Conservation (phyloP, 306 rosid genomes). For the Arachis stenosperma region DNA sequence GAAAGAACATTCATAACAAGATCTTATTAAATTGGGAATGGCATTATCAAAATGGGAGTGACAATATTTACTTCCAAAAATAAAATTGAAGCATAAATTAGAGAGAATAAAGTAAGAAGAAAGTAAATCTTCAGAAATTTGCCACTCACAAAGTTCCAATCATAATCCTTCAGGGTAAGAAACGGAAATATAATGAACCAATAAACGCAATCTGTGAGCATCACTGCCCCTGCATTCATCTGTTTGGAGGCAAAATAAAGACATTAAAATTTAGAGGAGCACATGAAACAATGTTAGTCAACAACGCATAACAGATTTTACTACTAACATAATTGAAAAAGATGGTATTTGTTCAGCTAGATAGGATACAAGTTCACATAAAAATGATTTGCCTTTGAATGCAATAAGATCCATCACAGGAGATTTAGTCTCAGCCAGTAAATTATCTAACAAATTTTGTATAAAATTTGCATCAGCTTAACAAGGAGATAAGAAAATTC, state of each 20-base stretch:
- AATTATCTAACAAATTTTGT: constrained; percentile 15
- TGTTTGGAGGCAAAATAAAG: constrained; percentile 41
- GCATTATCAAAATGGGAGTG: no score
- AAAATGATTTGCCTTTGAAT: constrained; percentile 20
- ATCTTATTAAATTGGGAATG: no score
- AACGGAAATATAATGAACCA: constrained; percentile 75
- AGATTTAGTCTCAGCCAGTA: not conserved
- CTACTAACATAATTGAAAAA: constrained; percentile 19
- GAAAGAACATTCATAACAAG: no score
- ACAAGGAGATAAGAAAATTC: constrained; percentile 15
- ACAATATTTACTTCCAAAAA: not conserved
- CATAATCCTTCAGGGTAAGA: constrained; percentile 61
- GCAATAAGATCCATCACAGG: constrained; percentile 19
- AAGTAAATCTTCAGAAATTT: constrained; percentile 15
- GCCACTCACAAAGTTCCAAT: constrained; percentile 59
- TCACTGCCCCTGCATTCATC: constrained; percentile 77
- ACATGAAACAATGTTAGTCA: constrained; percentile 11
- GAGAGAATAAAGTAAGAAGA: constrained; percentile 2
- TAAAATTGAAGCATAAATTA: constrained; percentile 21
- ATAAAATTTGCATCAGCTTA: not conserved
- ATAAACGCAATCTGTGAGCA: constrained; percentile 66
- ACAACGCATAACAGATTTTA: constrained; percentile 7
- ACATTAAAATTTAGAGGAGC: constrained; percentile 31
- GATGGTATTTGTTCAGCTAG: constrained; percentile 2
- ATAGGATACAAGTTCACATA: not conserved